Conservation (phyloP, 2,329 filamentous ascomycete species). For the Lasiodiplodia hormozganensis region DNA sequence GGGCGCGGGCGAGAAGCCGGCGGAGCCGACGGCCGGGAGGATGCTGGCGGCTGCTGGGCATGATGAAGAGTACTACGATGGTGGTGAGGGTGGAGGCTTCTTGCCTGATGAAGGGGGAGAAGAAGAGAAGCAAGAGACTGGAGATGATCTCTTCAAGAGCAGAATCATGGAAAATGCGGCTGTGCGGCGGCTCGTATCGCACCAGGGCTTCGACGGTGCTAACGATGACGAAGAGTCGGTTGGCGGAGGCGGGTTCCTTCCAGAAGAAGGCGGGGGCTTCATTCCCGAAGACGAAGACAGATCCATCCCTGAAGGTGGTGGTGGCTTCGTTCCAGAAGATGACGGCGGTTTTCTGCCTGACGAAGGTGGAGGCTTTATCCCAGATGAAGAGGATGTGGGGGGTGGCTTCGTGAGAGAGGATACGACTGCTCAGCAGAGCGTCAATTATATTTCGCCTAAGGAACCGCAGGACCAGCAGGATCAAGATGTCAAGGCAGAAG, state of each 20-base stretch:
- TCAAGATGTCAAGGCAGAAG: not conserved
- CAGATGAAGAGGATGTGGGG: constrained; percentile 42
- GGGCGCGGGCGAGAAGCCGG: constrained; percentile 55
- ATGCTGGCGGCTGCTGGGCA: constrained; percentile 7
- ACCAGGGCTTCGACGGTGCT: constrained; percentile 10
- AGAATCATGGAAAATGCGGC: not conserved
- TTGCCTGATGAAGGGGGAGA: constrained; percentile 37
- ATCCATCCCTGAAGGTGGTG: constrained; percentile 27
- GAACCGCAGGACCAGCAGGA: not conserved
- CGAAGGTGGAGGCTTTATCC: constrained; percentile 46
- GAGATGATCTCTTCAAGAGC: constrained; percentile 6
- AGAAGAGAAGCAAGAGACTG: not conserved
- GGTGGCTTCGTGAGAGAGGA: not conserved
- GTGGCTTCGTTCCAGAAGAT: constrained; percentile 46
- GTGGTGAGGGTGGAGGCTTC: constrained; percentile 32
- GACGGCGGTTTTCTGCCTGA: constrained; percentile 30
- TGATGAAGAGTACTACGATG: constrained; percentile 12
- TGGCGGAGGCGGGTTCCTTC: constrained; percentile 34
- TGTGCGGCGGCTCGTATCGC: constrained; percentile 2
- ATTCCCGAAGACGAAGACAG: constrained; percentile 32
- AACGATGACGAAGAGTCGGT: not conserved
- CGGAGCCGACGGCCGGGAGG: constrained; percentile 34
- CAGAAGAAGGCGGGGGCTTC: constrained; percentile 34
- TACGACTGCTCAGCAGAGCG: not conserved
- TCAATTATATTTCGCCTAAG: not conserved